phyloP scores from a whole-genome alignment of 306 rosid species.

The Corylus avellana region DNA sequence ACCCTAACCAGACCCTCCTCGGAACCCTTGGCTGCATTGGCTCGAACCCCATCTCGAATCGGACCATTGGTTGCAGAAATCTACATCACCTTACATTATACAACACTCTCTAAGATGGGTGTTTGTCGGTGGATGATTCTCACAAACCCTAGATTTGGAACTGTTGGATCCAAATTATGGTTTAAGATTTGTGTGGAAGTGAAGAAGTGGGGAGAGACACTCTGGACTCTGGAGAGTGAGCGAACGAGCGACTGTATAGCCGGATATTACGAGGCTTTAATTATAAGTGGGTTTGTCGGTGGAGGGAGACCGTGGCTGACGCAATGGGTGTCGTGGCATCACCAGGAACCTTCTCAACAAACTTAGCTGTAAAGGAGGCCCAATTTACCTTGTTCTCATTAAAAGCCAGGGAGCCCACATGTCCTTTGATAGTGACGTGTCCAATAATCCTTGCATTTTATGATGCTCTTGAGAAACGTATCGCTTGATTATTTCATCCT shows the following conservation, averaged over 20 bases:
- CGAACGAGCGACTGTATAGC: neutral
- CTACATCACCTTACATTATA: constrained; percentile 9
- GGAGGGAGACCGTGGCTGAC: too few species aligned
- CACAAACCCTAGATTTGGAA: neutral
- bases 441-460: too few species aligned
- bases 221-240: neutral
- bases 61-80: constrained; percentile 12
- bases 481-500: too few species aligned
- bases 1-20: constrained; percentile 70
- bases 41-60: constrained; percentile 50
- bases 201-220: neutral
- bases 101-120: constrained; percentile 13
- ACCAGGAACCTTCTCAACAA: too few species aligned
- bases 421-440: too few species aligned
- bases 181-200: neutral
- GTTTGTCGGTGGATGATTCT: neutral
- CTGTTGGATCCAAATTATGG: neutral
- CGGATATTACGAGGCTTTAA: too few species aligned
- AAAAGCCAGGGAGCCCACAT: too few species aligned
- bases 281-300: too few species aligned
- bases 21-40: constrained; percentile 47
- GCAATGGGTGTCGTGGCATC: too few species aligned
- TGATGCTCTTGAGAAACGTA: too few species aligned
- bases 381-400: too few species aligned
- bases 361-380: too few species aligned